Base-by-base conservation (phyloP, 768 basidiomycete genomes). In the Termitomyces sp. region DNA sequence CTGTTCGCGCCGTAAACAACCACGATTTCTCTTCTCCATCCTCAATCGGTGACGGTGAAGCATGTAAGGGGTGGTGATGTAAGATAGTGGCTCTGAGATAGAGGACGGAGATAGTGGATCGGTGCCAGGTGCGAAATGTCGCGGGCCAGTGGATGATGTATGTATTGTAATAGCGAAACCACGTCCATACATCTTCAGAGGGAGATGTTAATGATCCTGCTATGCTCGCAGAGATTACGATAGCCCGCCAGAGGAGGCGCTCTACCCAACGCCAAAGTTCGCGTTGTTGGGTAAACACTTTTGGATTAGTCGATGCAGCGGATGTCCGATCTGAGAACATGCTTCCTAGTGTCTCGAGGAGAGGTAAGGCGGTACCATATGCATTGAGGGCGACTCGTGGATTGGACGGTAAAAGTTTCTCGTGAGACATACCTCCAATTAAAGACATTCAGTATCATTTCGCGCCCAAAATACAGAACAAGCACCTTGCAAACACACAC, bases 231-330 rank as follows among this genome's bases (percentile, higher is more conserved):
- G 85, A 81, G 0, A 93, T 71, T 1, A 90, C 74, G 45, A 91
- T 79, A 2, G 86, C 86, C n/a, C 95, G 82, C 76, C 90, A 89
- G n/a, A 95, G 75, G 24, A 92, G 78, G 20, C 86, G 80, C 65
- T 96, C 93, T 3, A 83, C 77, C 90, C 91, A 95, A 52, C 93
- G 80, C 81, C 92, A 94, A 11, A 95, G 78, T 66, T 98, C 95
- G 7, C 89, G 87, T 57, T 89, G 85, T 48, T 80, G 80, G 4
- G 74, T 68, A 65, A 93, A 93, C 5, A 54, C 33, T 49, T 50
- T 63, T 36, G 50, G 5, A 34, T 57, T 58, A 9, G 85, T 77
- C 2, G 66, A 61, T 71, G 33, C 67, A 58, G 54, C 68, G 53
- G 63, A 63, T 15, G 72, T 63, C 57, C 62, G 52, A 64, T 67